phyloP scores from a whole-genome alignment of 2,329 filamentous ascomycete species.

The Macrophomina pseudophaseolina region DNA sequence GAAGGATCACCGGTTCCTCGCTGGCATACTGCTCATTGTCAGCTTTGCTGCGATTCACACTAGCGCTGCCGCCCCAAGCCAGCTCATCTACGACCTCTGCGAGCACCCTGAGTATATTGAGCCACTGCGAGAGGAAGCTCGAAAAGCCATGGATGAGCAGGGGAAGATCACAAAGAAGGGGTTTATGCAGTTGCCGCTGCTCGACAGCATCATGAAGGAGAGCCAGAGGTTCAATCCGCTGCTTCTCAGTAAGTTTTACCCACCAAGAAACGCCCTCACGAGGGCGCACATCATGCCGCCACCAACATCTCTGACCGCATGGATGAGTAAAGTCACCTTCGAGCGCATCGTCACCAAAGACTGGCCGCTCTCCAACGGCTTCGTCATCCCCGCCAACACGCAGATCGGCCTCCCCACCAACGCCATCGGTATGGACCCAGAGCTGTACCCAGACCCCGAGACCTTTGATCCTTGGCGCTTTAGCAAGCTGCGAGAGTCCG shows the following conservation, averaged over 20 bases:
- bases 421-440: constrained; percentile 27
- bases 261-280: too few relatives aligned
- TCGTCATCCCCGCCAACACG: constrained; percentile 27
- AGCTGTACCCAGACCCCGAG: constrained; percentile 24
- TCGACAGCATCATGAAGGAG: constrained; percentile 33
- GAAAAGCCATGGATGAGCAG: constrained; percentile 20
- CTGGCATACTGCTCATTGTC: constrained; percentile 19
- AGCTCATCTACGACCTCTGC: constrained; percentile 31
- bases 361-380: constrained; percentile 31
- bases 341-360: constrained; percentile 28
- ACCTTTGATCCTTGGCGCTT: constrained; percentile 29
- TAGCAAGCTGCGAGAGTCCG: constrained; percentile 9
- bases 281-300: too few relatives aligned
- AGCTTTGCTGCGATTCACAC: constrained; percentile 34
- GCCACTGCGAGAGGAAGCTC: constrained; percentile 28
- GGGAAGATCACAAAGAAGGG: constrained; percentile 25
- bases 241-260: not conserved
- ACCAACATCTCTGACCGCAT: not conserved
- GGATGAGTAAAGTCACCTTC: constrained; percentile 21
- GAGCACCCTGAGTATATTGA: constrained; percentile 29
- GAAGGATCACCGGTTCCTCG: constrained; percentile 18
- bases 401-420: constrained; percentile 28
- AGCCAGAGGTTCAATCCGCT: constrained; percentile 29
- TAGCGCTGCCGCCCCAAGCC: constrained; percentile 29
- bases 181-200: constrained; percentile 27